Conservation (phyloP, 768 basidiomycete species). For the Amanita brunnescens region DNA sequence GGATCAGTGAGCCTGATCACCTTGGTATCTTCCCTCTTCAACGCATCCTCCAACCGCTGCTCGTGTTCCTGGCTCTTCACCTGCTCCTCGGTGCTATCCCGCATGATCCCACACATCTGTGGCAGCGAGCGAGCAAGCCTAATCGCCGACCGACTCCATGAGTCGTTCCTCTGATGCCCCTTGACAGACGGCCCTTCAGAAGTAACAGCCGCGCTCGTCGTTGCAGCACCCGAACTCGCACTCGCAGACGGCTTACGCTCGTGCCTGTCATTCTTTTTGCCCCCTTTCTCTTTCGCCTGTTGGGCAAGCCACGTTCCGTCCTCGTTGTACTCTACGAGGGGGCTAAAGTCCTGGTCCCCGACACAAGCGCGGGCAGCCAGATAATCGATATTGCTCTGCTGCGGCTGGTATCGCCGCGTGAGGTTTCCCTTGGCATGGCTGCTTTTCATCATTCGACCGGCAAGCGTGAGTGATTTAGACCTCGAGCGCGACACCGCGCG, state of each 20-base stretch:
- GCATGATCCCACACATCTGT: conserved; percentile 18
- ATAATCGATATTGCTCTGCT: conserved; percentile 40
- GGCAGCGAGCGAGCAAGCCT: conserved; percentile 30
- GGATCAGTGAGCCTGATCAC: conserved; percentile 37
- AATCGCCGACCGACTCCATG: conserved; percentile 33
- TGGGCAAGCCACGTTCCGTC: background rate
- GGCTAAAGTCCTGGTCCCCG: conserved; percentile 52
- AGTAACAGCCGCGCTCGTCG: background rate
- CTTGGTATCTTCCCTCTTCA: conserved; percentile 30
- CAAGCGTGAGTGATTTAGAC: conserved; percentile 44
- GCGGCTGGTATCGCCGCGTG: conserved; percentile 9
- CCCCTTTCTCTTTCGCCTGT: background rate
- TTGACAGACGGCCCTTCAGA: background rate
- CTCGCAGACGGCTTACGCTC: conserved; percentile 2
- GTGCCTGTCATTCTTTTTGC: background rate
- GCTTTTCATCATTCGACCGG: conserved; percentile 17
- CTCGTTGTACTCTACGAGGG: conserved; percentile 21
- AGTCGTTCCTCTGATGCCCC: conserved; percentile 33
- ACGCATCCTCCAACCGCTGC: conserved; percentile 27
- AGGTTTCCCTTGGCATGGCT: background rate
- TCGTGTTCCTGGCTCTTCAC: background rate
- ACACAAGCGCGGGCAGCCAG: conserved; percentile 60
- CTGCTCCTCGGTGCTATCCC: conserved; percentile 5
- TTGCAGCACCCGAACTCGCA: background rate
- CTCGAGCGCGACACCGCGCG: conserved; percentile 57